A percentile compares a stretch with the other conserved stretches of the same genome.
Conservation (phyloP, 768 basidiomycete species). For the Trametes elegans region DNA sequence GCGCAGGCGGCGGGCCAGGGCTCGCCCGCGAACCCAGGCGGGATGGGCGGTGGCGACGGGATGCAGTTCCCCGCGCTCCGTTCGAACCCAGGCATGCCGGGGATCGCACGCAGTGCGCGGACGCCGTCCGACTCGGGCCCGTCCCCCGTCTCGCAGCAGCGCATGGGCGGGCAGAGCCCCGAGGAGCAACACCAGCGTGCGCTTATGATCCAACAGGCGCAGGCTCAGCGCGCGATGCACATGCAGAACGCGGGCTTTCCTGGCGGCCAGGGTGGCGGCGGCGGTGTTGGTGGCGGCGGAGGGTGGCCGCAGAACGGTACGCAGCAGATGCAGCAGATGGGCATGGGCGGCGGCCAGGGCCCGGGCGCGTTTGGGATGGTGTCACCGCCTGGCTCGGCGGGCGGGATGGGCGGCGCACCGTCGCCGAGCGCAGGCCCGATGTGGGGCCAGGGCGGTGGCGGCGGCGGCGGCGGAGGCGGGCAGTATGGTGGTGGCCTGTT, state of each 20-base stretch:
- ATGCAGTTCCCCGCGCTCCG: conserved; percentile 47
- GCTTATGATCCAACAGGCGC: conserved; percentile 34
- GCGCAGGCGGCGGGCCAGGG: conserved; percentile 4
- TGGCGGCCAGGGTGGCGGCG: conserved; percentile 29
- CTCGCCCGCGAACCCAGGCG: conserved; percentile 10
- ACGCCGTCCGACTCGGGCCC: conserved; percentile 67
- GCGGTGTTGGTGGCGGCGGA: conserved; percentile 32
- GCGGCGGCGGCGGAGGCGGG: conserved; percentile 4
- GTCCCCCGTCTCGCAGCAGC: conserved; percentile 40
- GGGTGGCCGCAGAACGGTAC: conserved; percentile 25
- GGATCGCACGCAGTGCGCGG: conserved; percentile 71
- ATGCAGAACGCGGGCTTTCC: conserved; percentile 27
- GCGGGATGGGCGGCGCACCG: conserved; percentile 13
- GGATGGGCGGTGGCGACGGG: conserved; percentile 23
- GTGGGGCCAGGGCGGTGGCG: conserved; percentile 15
- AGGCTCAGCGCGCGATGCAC: conserved; percentile 30
- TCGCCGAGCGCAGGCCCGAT: conserved; percentile 22
- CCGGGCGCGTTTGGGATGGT: conserved; percentile 11
- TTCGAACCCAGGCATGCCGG: conserved; percentile 63
- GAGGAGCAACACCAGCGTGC: conserved; percentile 38
- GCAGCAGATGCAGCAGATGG: not conserved
- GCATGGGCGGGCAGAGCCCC: conserved; percentile 42
- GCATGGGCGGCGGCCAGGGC: not conserved
- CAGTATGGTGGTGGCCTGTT: conserved; percentile 18
- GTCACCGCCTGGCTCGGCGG: conserved; percentile 16